Percentiles rank a stretch among this genome's conserved stretches.
These are phyloP conservation scores for Naganishia friedmannii DNA, from an alignment of 768 basidiomycete genomes.

Conservation along the genomic window DNA sequence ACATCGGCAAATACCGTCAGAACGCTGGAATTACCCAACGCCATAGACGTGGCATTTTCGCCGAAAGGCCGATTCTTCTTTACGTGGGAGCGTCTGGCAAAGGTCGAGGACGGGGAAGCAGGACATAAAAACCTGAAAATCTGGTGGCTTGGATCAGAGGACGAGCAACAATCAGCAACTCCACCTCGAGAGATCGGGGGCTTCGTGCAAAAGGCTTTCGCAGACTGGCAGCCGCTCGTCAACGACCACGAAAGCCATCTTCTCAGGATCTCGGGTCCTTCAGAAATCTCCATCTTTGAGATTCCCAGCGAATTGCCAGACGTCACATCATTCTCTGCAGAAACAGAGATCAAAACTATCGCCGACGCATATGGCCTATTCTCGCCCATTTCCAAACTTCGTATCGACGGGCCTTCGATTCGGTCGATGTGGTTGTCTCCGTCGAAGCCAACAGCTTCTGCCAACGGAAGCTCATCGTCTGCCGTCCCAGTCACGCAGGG, in stretches of 20 bases:
- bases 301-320: conserved; percentile 53
- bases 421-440: conserved; percentile 43
- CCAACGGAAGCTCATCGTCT: conserved; percentile 37
- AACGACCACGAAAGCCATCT: conserved; percentile 48
- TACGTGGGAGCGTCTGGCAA: conserved; percentile 92
- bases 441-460: conserved; percentile 33
- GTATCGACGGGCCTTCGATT: conserved; percentile 39
- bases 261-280: conserved; percentile 37
- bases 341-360: conserved; percentile 28
- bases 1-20: conserved; percentile 65
- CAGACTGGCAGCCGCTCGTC: conserved; percentile 62
- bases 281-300: conserved; percentile 46
- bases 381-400: conserved; percentile 35
- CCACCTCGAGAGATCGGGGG: conserved; percentile 66
- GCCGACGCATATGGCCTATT: conserved; percentile 29
- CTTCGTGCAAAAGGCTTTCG: conserved; percentile 85
- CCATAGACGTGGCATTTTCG: conserved; percentile 84
- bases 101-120: conserved; percentile 74
- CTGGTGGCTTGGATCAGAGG: conserved; percentile 62
- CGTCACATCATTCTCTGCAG: conserved; percentile 4
- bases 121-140: conserved; percentile 93
- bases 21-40: conserved; percentile 65
- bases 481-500: conserved; percentile 34
- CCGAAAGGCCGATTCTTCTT: conserved; percentile 89
- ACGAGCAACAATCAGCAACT: conserved; percentile 61